Conservation (phyloP, 73 alveolate species). For the Paramecium tetraurelia region DNA sequence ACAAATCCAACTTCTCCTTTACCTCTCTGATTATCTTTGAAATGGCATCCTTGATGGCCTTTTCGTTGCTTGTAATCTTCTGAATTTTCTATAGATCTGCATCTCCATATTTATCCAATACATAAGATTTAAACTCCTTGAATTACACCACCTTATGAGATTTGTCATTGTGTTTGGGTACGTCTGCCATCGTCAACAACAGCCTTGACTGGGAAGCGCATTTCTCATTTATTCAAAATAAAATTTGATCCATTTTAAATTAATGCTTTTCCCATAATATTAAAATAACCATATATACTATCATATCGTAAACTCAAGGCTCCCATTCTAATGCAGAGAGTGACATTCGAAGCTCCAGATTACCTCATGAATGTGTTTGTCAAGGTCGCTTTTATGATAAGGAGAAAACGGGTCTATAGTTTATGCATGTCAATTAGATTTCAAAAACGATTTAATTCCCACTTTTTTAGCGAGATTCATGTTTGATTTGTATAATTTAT, state of each 20-base stretch:
- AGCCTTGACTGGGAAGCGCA: not conserved
- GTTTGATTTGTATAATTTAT: not conserved
- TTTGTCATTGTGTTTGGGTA: conserved; percentile 31
- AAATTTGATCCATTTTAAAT: conserved; percentile 12
- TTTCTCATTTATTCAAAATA: conserved; percentile 1
- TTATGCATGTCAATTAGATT: conserved; percentile 36
- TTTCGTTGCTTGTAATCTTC: not conserved
- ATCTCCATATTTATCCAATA: not conserved
- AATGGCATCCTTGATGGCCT: not conserved
- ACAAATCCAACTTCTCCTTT: not conserved
- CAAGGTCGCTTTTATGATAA: not conserved
- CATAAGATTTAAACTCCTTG: not conserved
- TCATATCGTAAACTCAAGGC: not conserved
- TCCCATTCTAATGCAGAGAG: not conserved
- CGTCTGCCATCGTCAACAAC: conserved; percentile 20
- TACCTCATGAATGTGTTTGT: not conserved
- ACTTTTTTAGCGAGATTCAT: not conserved
- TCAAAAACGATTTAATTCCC: not conserved
- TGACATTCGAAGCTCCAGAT: not conserved
- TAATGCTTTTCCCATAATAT: not conserved
- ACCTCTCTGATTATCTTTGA: not conserved
- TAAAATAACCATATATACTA: not conserved
- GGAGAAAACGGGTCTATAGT: conserved; percentile 20
- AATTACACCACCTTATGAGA: conserved; percentile 10
- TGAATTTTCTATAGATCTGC: not conserved